Evolutionary conservation across 2,329 filamentous ascomycete genomes (phyloP).

Genomic region (Cercospora janseana): DNA sequence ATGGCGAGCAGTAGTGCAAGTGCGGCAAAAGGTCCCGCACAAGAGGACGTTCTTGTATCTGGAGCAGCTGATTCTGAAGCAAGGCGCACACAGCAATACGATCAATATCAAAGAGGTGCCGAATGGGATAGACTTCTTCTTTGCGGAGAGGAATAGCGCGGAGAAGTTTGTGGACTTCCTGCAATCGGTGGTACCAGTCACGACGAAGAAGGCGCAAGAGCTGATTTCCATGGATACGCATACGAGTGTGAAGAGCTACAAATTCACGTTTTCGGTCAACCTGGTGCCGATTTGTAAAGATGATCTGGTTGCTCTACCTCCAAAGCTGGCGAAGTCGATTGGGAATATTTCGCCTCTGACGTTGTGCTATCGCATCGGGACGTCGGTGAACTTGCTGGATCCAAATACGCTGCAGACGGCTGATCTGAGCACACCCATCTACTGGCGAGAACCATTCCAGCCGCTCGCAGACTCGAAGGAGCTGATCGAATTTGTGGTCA

Average conservation of each 20-base stretch:
- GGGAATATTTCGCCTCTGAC: conserved; percentile 87
- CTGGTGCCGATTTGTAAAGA: conserved; percentile 96
- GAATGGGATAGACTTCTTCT: conserved; percentile 96
- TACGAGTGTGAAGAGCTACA: conserved; percentile 87
- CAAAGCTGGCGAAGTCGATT: conserved; percentile 79
- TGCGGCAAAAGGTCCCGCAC: conserved; percentile 94
- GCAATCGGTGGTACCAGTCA: conserved; percentile 73
- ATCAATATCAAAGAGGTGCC: conserved; percentile 98
- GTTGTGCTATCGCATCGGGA: conserved; percentile 85
- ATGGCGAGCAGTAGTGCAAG: conserved; percentile 90
- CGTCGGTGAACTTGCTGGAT: conserved; percentile 84
- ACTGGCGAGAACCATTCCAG: conserved; percentile 87
- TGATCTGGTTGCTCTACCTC: conserved; percentile 87
- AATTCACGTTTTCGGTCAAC: conserved; percentile 87
- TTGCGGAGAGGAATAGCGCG: conserved; percentile 81
- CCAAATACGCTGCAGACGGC: conserved; percentile 86
- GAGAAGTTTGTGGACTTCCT: conserved; percentile 92
- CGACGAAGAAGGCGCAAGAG: conserved; percentile 81
- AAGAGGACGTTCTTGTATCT: conserved; percentile 83
- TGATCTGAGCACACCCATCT: conserved; percentile 76
- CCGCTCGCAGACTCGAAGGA: conserved; percentile 80
- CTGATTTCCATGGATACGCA: conserved; percentile 92
- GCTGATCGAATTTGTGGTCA: conserved; percentile 86
- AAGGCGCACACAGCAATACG: conserved; percentile 84
- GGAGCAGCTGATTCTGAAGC: conserved; percentile 94